A percentile compares a stretch with the other conserved stretches of the same genome.
Evolutionary conservation across 2,329 filamentous ascomycete genomes (phyloP).

Genomic region (Bipolaris sorokiniana): DNA sequence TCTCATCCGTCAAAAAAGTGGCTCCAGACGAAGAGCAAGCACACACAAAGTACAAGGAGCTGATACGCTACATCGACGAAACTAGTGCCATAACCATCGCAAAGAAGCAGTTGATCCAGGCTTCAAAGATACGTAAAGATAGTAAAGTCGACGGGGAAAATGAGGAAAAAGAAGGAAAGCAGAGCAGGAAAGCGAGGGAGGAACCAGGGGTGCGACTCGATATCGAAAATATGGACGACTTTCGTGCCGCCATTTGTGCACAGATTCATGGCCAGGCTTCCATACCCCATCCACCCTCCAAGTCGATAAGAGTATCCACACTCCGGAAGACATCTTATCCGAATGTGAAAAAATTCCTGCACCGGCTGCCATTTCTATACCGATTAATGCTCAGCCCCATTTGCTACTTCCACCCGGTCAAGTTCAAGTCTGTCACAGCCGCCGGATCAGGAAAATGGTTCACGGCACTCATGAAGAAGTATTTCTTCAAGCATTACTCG

Average conservation of each 20-base stretch:
- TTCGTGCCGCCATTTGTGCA: constrained; percentile 59
- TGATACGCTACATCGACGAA: constrained; percentile 45
- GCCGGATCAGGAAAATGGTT: constrained; percentile 60
- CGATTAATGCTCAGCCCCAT: constrained; percentile 57
- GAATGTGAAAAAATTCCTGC: constrained; percentile 53
- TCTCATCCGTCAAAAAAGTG: constrained; percentile 52
- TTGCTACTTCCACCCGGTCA: constrained; percentile 60
- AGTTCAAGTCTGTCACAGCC: constrained; percentile 57
- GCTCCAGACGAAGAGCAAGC: constrained; percentile 55
- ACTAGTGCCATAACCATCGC: constrained; percentile 41
- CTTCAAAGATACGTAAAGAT: constrained; percentile 33
- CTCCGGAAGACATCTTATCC: constrained; percentile 54
- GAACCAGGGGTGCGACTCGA: constrained; percentile 35
- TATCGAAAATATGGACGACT: constrained; percentile 47
- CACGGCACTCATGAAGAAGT: constrained; percentile 53
- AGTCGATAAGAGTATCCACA: constrained; percentile 58
- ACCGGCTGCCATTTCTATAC: constrained; percentile 58
- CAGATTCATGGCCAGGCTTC: constrained; percentile 57
- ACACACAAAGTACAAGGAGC: constrained; percentile 51
- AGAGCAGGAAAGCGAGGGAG: constrained; percentile 4
- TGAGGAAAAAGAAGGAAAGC: constrained; percentile 26
- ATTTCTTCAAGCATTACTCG: constrained; percentile 59
- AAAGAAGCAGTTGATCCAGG: constrained; percentile 29
- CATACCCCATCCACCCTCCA: constrained; percentile 58
- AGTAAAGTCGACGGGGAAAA: constrained; percentile 36